phyloP scores from a whole-genome alignment of 345 rosid species.

The Cardiospermum halicacabum region DNA sequence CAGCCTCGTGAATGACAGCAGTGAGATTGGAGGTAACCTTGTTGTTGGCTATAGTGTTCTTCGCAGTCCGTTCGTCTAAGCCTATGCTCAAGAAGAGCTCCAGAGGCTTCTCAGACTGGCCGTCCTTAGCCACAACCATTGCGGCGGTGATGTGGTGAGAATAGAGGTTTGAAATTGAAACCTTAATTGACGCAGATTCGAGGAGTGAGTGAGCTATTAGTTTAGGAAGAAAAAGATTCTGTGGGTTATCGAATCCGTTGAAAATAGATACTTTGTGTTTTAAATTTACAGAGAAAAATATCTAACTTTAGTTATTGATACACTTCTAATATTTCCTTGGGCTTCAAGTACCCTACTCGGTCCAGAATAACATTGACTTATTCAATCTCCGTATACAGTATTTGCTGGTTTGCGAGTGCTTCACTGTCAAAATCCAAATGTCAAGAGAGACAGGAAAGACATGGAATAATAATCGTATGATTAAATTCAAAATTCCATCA shows the following conservation, averaged over 20 bases:
- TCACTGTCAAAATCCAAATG: no score
- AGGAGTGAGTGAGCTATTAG: not conserved
- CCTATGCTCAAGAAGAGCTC: slow-evolving; percentile 79
- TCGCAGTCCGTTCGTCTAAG: slow-evolving; percentile 77
- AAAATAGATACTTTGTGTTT: no score
- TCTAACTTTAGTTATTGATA: no score
- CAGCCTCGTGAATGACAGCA: slow-evolving; percentile 88
- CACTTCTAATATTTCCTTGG: no score
- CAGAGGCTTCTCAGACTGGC: slow-evolving; percentile 28
- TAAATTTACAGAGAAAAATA: no score
- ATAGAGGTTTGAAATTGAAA: not conserved
- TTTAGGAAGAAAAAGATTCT: not conserved
- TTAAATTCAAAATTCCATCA: no score
- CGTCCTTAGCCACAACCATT: slow-evolving; percentile 41
- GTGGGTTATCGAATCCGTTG: not conserved
- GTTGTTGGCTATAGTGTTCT: slow-evolving; percentile 70
- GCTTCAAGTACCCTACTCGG: no score
- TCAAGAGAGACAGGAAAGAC: no score
- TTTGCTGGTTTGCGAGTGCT: no score
- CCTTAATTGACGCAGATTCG: not conserved
- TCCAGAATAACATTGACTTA: no score
- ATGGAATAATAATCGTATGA: no score
- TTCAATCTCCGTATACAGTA: no score
- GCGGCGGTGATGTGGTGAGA: not conserved
- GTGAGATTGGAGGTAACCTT: slow-evolving; percentile 84